These are phyloP conservation scores for Skeletonema costatum DNA, from an alignment of 108 stramenopile genomes.

Conservation along the genomic window DNA sequence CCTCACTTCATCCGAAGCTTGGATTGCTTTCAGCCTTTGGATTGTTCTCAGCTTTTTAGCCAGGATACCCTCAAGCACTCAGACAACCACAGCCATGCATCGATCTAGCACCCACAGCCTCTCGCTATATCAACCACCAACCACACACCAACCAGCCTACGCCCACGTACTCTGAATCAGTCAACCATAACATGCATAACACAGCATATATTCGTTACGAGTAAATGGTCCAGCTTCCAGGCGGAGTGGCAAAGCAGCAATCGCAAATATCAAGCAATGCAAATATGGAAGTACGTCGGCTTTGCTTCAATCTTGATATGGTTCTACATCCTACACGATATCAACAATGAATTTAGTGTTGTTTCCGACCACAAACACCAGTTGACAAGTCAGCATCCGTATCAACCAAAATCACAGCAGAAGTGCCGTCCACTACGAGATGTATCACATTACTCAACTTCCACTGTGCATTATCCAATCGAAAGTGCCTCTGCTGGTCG, in stretches of 20 bases:
- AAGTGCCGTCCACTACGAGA: neutral
- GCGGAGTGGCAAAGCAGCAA: neutral
- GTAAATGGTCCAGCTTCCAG: neutral
- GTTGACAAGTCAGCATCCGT: neutral
- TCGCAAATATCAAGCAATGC: neutral
- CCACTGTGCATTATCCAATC: neutral
- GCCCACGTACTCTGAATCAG: no score
- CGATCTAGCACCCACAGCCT: no score
- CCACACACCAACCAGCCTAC: no score
- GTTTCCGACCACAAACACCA: neutral
- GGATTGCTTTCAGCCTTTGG: no score
- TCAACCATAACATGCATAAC: no score
- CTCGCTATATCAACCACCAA: no score
- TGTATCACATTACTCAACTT: neutral
- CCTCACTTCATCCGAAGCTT: no score
- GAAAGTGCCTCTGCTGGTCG: neutral
- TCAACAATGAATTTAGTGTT: neutral
- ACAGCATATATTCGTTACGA: no score
- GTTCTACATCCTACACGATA: neutral
- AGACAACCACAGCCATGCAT: no score
- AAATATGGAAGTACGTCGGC: neutral
- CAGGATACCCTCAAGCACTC: no score
- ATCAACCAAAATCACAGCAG: neutral
- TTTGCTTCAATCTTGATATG: neutral
- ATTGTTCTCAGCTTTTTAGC: no score